Evolutionary conservation across 805 yeast genomes (phyloP).

Genomic region (Henningerozyma blattae): DNA sequence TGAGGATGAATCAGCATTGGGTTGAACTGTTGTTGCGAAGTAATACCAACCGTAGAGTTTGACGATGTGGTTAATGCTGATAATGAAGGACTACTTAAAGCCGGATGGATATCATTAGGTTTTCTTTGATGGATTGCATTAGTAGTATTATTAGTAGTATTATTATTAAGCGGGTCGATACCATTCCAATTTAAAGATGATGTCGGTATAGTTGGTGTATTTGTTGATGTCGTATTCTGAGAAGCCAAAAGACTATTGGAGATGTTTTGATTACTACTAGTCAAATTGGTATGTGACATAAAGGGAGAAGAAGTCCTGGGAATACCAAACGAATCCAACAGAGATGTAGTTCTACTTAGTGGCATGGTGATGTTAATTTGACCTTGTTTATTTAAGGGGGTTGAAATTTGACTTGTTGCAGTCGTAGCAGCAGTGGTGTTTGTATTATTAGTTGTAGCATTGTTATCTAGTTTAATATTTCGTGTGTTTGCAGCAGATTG

Average conservation of each 20-base stretch:
- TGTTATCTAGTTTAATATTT: neutral
- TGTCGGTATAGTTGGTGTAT: neutral
- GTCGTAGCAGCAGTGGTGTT: neutral
- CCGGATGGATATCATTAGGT: neutral
- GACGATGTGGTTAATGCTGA: neutral
- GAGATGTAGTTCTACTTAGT: conserved; percentile 12
- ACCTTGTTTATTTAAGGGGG: conserved; percentile 2
- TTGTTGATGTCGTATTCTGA: neutral
- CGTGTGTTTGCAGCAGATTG: no score
- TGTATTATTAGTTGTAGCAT: neutral
- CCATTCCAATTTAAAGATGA: neutral
- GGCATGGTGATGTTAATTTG: conserved; percentile 2
- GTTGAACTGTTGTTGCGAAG: neutral
- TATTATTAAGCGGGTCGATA: no score
- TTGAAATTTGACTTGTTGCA: conserved; percentile 3
- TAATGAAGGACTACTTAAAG: neutral
- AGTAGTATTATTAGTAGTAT: neutral
- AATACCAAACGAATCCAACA: conserved; percentile 18
- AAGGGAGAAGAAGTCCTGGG: conserved; percentile 17
- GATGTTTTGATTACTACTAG: neutral
- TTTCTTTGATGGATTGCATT: no score
- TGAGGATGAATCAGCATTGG: neutral
- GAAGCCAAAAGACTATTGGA: neutral
- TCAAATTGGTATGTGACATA: neutral
- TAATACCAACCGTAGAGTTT: neutral